A percentile compares a stretch with the other conserved stretches of the same genome.
These are phyloP conservation scores for Barbarea vulgaris DNA, from an alignment of 345 rosid genomes.

Conservation along the genomic window DNA sequence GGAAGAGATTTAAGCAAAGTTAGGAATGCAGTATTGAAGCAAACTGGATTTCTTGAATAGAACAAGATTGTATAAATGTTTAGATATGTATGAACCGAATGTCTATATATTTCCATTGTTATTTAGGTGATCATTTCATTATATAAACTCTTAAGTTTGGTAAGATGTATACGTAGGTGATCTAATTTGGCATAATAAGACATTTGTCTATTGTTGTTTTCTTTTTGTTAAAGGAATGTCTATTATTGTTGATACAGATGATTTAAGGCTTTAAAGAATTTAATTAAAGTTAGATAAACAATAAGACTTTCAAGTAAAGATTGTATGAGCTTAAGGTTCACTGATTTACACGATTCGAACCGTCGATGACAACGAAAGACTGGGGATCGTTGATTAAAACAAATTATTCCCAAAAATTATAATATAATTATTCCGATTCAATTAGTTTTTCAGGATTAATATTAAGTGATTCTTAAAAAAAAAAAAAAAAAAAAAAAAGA, in stretches of 20 bases:
- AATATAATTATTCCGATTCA: too few species aligned
- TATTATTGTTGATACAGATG: neutral
- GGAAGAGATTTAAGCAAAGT: constrained; percentile 81
- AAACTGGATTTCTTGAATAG: constrained; percentile 83
- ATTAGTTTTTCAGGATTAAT: too few species aligned
- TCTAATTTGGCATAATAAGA: constrained; percentile 3
- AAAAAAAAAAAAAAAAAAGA: neutral
- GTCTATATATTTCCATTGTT: neutral
- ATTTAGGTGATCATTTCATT: neutral
- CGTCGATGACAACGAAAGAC: constrained; percentile 32
- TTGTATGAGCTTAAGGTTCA: constrained; percentile 15
- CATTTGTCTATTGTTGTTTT: neutral
- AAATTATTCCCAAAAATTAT: neutral
- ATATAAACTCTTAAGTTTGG: neutral
- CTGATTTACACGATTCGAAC: constrained; percentile 28
- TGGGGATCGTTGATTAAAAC: neutral
- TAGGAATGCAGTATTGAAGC: constrained; percentile 73
- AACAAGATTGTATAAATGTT: neutral
- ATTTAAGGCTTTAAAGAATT: neutral
- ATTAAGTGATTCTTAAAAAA: too few species aligned
- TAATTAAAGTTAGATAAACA: neutral
- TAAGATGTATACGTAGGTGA: neutral
- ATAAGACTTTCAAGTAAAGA: constrained; percentile 23
- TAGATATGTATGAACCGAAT: constrained; percentile 9
- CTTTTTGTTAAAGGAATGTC: neutral